These are phyloP conservation scores for Cenococcum geophilum DNA, from an alignment of 495 filamentous ascomycete genomes.

Conservation along the genomic window DNA sequence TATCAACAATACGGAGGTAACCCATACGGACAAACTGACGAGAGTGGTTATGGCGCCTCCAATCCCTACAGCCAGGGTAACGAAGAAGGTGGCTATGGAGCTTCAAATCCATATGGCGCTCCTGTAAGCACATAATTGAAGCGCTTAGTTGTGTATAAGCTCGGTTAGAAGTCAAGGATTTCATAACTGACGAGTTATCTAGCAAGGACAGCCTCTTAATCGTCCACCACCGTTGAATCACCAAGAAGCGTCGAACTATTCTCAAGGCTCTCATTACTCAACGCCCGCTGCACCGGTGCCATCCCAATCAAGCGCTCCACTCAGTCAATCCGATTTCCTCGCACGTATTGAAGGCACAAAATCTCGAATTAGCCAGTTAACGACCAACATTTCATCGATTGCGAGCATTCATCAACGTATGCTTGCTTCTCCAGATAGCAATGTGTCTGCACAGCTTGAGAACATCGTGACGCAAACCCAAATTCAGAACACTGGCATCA, in stretches of 20 bases:
- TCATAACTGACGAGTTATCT: conserved; percentile 8
- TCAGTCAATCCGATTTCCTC: conserved; percentile 52
- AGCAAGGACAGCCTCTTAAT: conserved; percentile 33
- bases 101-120: conserved; percentile 16
- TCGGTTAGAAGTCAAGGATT: background rate
- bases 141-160: conserved; percentile 17
- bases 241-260: conserved; percentile 34
- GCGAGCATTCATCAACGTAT: conserved; percentile 55
- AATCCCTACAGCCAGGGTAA: conserved; percentile 35
- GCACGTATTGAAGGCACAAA: conserved; percentile 52
- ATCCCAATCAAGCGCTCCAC: conserved; percentile 15
- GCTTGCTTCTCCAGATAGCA: conserved; percentile 48
- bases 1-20: conserved; percentile 41
- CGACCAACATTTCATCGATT: conserved; percentile 50
- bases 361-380: conserved; percentile 51
- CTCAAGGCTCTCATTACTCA: conserved; percentile 34
- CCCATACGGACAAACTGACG: conserved; percentile 42
- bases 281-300: conserved; percentile 15
- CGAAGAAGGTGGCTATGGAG: conserved; percentile 6
- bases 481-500: conserved; percentile 57
- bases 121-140: conserved; percentile 12
- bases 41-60: conserved; percentile 45
- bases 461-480: conserved; percentile 58
- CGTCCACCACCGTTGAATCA: conserved; percentile 27
- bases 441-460: conserved; percentile 49